Conservation (phyloP, 176 grass and related monocot species). For the Rhipidocladum racemiflorum region DNA sequence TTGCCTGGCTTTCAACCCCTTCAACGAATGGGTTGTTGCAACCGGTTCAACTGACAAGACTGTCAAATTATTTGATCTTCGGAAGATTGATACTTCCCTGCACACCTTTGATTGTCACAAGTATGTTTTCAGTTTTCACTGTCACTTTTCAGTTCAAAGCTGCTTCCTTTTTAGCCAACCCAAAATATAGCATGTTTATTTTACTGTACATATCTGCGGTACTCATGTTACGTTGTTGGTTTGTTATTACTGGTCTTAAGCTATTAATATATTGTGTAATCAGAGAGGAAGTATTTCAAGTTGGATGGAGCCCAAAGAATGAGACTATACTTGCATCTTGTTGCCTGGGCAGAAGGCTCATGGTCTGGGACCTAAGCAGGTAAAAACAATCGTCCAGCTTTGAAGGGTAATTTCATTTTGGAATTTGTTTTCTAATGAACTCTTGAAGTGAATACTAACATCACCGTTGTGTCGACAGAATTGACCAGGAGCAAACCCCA, state of each 20-base stretch:
- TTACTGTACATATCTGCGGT: background rate
- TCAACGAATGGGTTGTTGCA: constrained; percentile 98
- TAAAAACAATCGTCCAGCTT: constrained; percentile 18
- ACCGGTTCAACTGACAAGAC: constrained; percentile 97
- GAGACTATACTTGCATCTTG: constrained; percentile 97
- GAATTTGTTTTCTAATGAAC: background rate
- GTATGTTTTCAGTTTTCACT: constrained; percentile 43
- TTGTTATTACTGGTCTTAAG: constrained; percentile 1
- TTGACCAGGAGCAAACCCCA: constrained; percentile 83
- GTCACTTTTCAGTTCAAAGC: background rate
- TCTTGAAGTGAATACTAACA: background rate
- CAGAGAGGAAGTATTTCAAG: constrained; percentile 98
- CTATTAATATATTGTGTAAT: constrained; percentile 24
- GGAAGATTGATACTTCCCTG: constrained; percentile 69
- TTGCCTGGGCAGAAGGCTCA: constrained; percentile 89
- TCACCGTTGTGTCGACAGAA: constrained; percentile 41
- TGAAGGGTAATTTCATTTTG: background rate
- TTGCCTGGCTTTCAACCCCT: constrained; percentile 95
- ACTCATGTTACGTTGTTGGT: background rate
- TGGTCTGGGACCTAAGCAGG: constrained; percentile 99
- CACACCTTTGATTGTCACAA: constrained; percentile 93
- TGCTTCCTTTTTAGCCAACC: constrained; percentile 3
- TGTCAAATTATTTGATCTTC: constrained; percentile 96
- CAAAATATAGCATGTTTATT: background rate
- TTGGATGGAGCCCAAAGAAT: constrained; percentile 98